Evolutionary conservation across 2,329 filamentous ascomycete species (phyloP), one percentile per base, ranked within the genome.

Genomic region (Pyricularia sp.): DNA sequence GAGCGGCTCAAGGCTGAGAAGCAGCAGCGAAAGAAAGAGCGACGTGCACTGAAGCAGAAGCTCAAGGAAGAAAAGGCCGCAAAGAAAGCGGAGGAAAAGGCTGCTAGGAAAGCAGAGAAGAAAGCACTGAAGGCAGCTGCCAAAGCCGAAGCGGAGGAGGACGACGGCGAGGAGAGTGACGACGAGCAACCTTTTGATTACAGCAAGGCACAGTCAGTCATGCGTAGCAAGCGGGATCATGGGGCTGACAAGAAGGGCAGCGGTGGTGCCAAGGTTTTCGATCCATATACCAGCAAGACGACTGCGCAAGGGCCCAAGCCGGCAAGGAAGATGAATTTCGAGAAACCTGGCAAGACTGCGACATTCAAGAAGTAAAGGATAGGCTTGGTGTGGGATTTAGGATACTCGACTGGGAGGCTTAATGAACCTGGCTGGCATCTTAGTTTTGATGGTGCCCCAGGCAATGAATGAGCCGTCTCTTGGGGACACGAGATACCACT

Each of bases 41-140:
- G 60, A 33, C 64, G 60, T 35, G 33, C 28, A 55, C 24, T 70
- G 60, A 73, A 77, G 44, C 73, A 76, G 66, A 74, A 75, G 26
- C 4, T 71, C 64, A 72, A 76, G 30, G 76, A 77, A 64, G 76
- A 77, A n/a, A 77, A 77, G 33, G 75, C 77, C 60, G 75, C 74
- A 0, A 74, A 77, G 64, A 77, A 77, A 31, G 75, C 77, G 57
- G 75, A 74, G 0, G 74, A 77, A 64, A 66, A 22, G 63, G 61
- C 24, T 57, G 62, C 49, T 62, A 66, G 60, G 63, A 66, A 49
- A 49, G 65, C n/a, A 33, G 65, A 33, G 63, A 67, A 49, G 62
- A 68, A 60, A 67, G 66, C 62, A 4, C 62, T 53, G 55, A 68
- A 66, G 40, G 60, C 64, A 60, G 66, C 65, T 62, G 70, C 65